Evolutionary conservation across 2,329 filamentous ascomycete genomes (phyloP), one percentile per base, ranked within the genome.

Genomic region (Rachicladosporium sp.): DNA sequence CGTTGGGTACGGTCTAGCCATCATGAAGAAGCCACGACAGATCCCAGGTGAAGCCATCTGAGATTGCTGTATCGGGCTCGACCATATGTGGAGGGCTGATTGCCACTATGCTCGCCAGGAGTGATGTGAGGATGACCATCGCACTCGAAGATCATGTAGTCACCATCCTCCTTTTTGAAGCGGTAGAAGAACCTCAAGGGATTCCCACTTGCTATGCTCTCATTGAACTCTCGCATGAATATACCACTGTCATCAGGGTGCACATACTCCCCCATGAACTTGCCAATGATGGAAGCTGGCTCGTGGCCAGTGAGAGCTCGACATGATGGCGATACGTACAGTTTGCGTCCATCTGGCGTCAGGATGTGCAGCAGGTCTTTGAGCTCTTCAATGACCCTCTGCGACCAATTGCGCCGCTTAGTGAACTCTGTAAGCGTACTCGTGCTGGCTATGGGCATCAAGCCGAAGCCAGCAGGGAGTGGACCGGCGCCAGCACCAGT

Each of bases 21-120:
- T 89, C 69, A 96, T 83, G 58, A 95, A 95, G 51, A 95, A 85
- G 30, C 88, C 88, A 52, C 85, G 78, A 58, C 87, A 95, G 50
- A 82, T 81, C 1, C 78, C 73, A 7, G 23, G 23, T 43, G 42
- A 43, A 3, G 34, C 21, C 21, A 40, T 44, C 19, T 38, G 23
- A 10, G 31, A 29, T 32, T 42, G 61, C 49, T 45, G 38, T 27
- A 27, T 27, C 7, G 23, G 23, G 23, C 23, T 27, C 23, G 23
- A 8, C 23, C 23, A 8, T 27, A 27, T 31, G 29, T 35, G 23
- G 23, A 8, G 4, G 41, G 35, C 76, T 70, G 33, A 10, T 36
- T 36, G 6, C 38, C 38, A 29, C 11, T 19, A 27, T 27, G 23
- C 23, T 27, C 23, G 30, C 31, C 23, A 12, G 73, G 76, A 29